Evolutionary conservation across 306 rosid genomes (phyloP).

Genomic region (Geum urbanum): DNA sequence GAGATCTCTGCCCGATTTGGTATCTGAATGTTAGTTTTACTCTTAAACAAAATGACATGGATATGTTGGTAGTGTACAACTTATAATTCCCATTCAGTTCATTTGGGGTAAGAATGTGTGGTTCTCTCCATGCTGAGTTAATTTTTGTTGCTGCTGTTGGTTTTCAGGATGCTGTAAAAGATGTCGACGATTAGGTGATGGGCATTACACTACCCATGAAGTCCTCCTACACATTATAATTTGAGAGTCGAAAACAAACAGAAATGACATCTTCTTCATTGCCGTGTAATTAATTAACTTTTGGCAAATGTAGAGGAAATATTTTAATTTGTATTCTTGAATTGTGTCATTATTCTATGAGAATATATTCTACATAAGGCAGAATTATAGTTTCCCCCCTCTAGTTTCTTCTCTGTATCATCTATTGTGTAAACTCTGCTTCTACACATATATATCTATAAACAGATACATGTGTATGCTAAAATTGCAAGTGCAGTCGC

Average conservation of each 20-base stretch:
- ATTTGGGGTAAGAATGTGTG: neutral
- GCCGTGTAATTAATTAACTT: slow-evolving; percentile 22
- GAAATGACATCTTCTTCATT: slow-evolving; percentile 8
- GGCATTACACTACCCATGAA: slow-evolving; percentile 8
- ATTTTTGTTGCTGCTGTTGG: neutral
- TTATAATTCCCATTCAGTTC: neutral
- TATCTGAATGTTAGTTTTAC: neutral
- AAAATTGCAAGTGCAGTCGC: too few species aligned
- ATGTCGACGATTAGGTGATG: slow-evolving; percentile 33
- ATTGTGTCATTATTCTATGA: neutral
- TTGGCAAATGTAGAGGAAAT: slow-evolving; percentile 21
- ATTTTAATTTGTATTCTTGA: neutral
- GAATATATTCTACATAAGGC: neutral
- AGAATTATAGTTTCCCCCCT: neutral
- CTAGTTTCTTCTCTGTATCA: neutral
- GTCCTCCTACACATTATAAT: neutral
- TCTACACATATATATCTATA: too few species aligned
- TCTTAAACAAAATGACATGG: neutral
- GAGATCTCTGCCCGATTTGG: neutral
- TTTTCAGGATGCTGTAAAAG: slow-evolving; percentile 50
- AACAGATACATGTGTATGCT: too few species aligned
- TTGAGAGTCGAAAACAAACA: neutral
- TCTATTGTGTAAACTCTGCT: neutral
- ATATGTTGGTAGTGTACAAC: neutral
- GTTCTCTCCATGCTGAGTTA: neutral